These are phyloP conservation scores for Hebeloma cylindrosporum DNA, from an alignment of 768 basidiomycete genomes.

Conservation along the genomic window DNA sequence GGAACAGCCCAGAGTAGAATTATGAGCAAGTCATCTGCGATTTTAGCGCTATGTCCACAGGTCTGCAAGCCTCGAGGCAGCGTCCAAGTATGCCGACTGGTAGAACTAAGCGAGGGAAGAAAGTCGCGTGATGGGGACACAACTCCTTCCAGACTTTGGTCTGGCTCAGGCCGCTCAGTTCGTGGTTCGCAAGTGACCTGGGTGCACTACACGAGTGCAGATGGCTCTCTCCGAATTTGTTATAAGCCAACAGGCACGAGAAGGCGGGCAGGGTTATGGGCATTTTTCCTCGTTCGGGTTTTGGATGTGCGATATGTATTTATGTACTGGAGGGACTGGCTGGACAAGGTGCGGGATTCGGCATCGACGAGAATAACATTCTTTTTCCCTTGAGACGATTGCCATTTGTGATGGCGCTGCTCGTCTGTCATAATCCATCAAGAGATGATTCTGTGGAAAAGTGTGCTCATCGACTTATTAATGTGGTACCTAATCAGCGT, in stretches of 20 bases:
- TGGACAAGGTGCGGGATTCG: constrained; percentile 8
- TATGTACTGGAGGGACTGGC: neutral
- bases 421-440: too few species aligned
- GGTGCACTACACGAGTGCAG: too few species aligned
- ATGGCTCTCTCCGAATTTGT: constrained; percentile 13
- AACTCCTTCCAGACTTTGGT: constrained; percentile 13
- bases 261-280: constrained; percentile 13
- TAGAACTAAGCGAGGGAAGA: constrained; percentile 13
- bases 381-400: too few species aligned
- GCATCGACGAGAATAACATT: too few species aligned
- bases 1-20: too few species aligned
- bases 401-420: too few species aligned
- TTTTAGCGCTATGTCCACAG: too few species aligned
- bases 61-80: neutral
- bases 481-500: too few species aligned
- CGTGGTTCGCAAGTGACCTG: constrained; percentile 8
- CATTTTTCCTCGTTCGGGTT: constrained; percentile 10
- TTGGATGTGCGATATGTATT: constrained; percentile 2
- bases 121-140: constrained; percentile 14
- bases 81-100: constrained; percentile 15
- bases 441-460: too few species aligned
- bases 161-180: too few species aligned
- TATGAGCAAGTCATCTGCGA: too few species aligned
- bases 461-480: too few species aligned
- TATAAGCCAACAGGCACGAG: constrained; percentile 14